A percentile compares a stretch with the other conserved stretches of the same genome.
Conservation (phyloP, 352 stramenopile species). For the Globisporangium iwayamae region DNA sequence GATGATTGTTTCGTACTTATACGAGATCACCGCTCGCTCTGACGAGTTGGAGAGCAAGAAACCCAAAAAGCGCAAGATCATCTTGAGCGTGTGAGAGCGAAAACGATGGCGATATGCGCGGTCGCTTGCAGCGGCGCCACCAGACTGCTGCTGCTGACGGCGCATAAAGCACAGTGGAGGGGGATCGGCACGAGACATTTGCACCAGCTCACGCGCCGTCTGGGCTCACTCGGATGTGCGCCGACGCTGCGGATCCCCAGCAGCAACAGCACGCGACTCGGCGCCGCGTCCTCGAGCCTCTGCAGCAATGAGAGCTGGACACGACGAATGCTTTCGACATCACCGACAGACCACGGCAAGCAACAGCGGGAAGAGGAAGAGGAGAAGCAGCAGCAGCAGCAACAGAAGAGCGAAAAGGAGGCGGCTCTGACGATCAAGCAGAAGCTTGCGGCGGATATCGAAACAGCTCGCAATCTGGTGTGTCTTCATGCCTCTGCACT, state of each 20-base stretch:
- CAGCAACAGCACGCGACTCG: neutral
- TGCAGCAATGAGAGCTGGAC: slow-evolving; percentile 16
- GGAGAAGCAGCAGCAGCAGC: slow-evolving; percentile 25
- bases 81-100: neutral
- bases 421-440: slow-evolving; percentile 34
- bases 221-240: neutral
- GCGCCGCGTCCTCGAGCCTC: neutral
- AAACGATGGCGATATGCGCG: slow-evolving; percentile 4
- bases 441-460: slow-evolving; percentile 53
- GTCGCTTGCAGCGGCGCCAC: neutral
- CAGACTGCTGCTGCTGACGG: slow-evolving; percentile 12
- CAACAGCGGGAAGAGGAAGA: slow-evolving; percentile 22
- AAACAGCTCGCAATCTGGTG: slow-evolving; percentile 42
- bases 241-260: slow-evolving; percentile 2
- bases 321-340: slow-evolving; percentile 8
- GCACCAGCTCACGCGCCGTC: slow-evolving; percentile 2
- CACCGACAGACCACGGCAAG: slow-evolving; percentile 8
- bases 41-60: neutral
- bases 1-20: neutral
- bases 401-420: slow-evolving; percentile 18
- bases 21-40: neutral
- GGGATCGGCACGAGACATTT: neutral
- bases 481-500: slow-evolving; percentile 1
- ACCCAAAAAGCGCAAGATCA: neutral
- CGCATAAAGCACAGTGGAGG: neutral